Evolutionary conservation across 2,329 filamentous ascomycete species (phyloP).

Genomic region (Peltaster fructicola): DNA sequence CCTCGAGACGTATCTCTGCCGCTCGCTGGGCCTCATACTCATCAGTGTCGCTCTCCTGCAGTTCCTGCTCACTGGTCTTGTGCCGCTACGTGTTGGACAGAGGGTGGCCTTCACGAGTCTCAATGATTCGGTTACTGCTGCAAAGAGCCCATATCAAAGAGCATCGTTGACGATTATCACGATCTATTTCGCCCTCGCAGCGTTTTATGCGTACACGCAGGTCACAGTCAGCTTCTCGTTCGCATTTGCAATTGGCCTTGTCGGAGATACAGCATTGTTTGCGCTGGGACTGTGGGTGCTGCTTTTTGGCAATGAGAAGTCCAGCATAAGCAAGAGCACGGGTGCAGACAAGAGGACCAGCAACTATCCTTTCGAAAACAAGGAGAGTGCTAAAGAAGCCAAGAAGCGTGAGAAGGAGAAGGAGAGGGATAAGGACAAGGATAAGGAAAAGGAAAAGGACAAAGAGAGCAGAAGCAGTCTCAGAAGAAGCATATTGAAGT

Average conservation of each 20-base stretch:
- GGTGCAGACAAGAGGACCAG: conserved; percentile 49
- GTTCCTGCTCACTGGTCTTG: conserved; percentile 54
- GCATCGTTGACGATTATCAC: too few species aligned
- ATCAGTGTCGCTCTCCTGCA: conserved; percentile 45
- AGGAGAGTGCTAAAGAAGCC: conserved; percentile 14
- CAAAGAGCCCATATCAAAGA: too few species aligned
- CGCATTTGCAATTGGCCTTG: conserved; percentile 39
- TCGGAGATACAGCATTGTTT: conserved; percentile 39
- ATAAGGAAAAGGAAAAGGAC: conserved; percentile 3
- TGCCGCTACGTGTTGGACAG: too few species aligned
- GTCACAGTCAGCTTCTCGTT: conserved; percentile 38
- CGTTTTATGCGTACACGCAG: conserved; percentile 51
- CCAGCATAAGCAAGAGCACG: conserved; percentile 42
- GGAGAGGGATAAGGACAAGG: conserved; percentile 7
- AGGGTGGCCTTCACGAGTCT: too few species aligned
- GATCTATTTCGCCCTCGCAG: conserved; percentile 33
- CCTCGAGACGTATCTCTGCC: conserved; percentile 57
- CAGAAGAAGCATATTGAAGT: conserved; percentile 10
- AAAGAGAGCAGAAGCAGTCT: conserved; percentile 12
- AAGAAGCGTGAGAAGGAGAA: conserved; percentile 14
- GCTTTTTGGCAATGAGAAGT: conserved; percentile 37
- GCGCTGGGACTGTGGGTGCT: conserved; percentile 48
- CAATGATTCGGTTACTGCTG: too few species aligned
- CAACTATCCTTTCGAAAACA: conserved; percentile 48
- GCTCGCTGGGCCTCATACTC: conserved; percentile 50